phyloP scores from a whole-genome alignment of 2,329 filamentous ascomycete genomes.

The Paracoccidioides brasiliensis region DNA sequence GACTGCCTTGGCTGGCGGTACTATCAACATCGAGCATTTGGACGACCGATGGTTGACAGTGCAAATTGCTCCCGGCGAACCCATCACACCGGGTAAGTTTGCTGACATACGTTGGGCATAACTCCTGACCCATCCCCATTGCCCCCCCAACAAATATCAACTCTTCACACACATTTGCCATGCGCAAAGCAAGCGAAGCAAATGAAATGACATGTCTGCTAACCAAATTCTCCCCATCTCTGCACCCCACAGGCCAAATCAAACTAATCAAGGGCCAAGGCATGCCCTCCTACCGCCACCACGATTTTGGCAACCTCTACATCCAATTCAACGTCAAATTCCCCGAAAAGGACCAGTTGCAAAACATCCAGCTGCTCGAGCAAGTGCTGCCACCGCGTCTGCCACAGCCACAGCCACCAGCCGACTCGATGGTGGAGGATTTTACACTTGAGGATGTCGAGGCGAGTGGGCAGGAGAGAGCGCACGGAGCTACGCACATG shows the following conservation, averaged over 20 bases:
- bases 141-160: not conserved
- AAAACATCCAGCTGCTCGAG: constrained; percentile 67
- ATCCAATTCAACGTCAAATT: constrained; percentile 98
- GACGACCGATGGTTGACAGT: constrained; percentile 95
- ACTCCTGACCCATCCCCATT: no score
- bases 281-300: constrained; percentile 92
- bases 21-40: constrained; percentile 86
- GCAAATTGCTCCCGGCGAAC: constrained; percentile 85
- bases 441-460: constrained; percentile 80
- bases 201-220: constrained; percentile 14
- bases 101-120: no score
- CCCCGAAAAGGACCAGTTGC: constrained; percentile 58
- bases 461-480: constrained; percentile 49
- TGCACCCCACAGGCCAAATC: constrained; percentile 52
- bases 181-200: not conserved
- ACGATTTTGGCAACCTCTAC: constrained; percentile 91
- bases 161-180: not conserved
- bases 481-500: constrained; percentile 52
- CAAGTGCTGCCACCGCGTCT: constrained; percentile 65
- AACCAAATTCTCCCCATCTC: constrained; percentile 9
- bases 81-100: constrained; percentile 75
- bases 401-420: constrained; percentile 53
- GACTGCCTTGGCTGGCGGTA: constrained; percentile 83
- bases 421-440: constrained; percentile 82
- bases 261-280: constrained; percentile 94